Evolutionary conservation across 208 protist species (phyloP).

Genomic region (Angomonas ambiguus): DNA sequence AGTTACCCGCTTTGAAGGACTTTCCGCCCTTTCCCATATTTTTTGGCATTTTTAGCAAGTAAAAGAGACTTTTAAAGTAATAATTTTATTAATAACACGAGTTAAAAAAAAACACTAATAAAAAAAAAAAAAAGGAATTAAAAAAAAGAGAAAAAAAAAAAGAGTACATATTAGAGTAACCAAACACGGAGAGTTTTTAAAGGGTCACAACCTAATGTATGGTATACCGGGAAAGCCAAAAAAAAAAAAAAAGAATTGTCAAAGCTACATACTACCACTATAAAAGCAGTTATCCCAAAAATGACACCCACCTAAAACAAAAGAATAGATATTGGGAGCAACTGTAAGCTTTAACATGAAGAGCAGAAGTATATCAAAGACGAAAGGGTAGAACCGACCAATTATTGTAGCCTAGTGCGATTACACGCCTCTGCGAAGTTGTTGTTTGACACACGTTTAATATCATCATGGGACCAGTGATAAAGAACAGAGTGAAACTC

Average conservation of each 20-base stretch:
- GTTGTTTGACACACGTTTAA: slow-evolving; percentile 24
- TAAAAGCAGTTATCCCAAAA: not conserved
- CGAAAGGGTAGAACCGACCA: too few species aligned
- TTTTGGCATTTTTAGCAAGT: slow-evolving; percentile 83
- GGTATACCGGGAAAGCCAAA: too few species aligned
- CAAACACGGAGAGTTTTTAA: slow-evolving; percentile 5
- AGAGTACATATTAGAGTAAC: slow-evolving; percentile 2
- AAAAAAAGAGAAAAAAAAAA: slow-evolving; percentile 9
- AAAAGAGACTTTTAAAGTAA: not conserved
- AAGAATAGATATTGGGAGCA: not conserved
- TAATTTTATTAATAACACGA: not conserved
- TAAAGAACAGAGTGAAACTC: not conserved
- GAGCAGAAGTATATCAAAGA: too few species aligned
- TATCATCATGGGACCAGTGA: slow-evolving; percentile 67
- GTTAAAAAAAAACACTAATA: not conserved
- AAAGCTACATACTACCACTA: not conserved
- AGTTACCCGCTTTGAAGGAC: slow-evolving; percentile 93
- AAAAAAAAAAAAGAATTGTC: slow-evolving; percentile 15
- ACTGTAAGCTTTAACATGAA: too few species aligned
- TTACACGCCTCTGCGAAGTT: slow-evolving; percentile 32
- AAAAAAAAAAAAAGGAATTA: slow-evolving; percentile 20
- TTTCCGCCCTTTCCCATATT: slow-evolving; percentile 96
- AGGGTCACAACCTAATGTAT: too few species aligned
- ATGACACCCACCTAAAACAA: not conserved
- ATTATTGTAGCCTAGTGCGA: not conserved